phyloP scores from a whole-genome alignment of 768 basidiomycete species.

The Tylopilus vinaceipallidus region DNA sequence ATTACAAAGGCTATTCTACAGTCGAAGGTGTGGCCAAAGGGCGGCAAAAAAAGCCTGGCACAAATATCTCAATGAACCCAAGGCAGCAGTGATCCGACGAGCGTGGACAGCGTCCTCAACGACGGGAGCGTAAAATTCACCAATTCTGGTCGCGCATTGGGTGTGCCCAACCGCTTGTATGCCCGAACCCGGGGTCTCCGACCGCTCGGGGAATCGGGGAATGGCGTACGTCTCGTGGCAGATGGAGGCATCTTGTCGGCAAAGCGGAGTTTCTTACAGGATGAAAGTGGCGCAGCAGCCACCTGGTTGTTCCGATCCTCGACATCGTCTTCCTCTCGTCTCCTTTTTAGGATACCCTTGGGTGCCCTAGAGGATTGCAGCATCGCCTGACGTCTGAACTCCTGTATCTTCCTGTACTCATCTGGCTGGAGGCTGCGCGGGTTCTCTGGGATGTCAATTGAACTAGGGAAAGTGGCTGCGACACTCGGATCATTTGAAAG shows the following conservation, averaged over 20 bases:
- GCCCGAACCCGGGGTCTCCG: slow-evolving; percentile 19
- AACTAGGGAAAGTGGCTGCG: slow-evolving; percentile 11
- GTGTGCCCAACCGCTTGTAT: slow-evolving; percentile 10
- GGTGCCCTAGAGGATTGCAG: slow-evolving; percentile 21
- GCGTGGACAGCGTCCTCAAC: slow-evolving; percentile 30
- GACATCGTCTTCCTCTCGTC: slow-evolving; percentile 20
- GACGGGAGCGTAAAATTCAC: slow-evolving; percentile 34
- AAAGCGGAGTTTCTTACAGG: slow-evolving; percentile 27
- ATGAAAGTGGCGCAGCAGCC: not conserved
- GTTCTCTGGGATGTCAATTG: slow-evolving; percentile 15
- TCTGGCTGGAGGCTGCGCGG: slow-evolving; percentile 20
- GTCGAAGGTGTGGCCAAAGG: not conserved
- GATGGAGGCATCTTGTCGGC: slow-evolving; percentile 6
- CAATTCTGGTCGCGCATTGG: slow-evolving; percentile 16
- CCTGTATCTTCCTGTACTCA: slow-evolving; percentile 26
- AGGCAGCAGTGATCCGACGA: slow-evolving; percentile 32
- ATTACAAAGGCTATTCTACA: too few species aligned
- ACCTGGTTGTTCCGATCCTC: slow-evolving; percentile 5
- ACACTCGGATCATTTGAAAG: slow-evolving; percentile 15
- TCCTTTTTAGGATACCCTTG: slow-evolving; percentile 30
- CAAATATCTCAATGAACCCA: slow-evolving; percentile 22
- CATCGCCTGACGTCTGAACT: slow-evolving; percentile 30
- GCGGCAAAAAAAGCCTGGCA: not conserved
- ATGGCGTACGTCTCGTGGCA: slow-evolving; percentile 13
- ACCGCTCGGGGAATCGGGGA: slow-evolving; percentile 9